Evolutionary conservation across 805 yeast species (phyloP).

Genomic region (Starmerella vitae): DNA sequence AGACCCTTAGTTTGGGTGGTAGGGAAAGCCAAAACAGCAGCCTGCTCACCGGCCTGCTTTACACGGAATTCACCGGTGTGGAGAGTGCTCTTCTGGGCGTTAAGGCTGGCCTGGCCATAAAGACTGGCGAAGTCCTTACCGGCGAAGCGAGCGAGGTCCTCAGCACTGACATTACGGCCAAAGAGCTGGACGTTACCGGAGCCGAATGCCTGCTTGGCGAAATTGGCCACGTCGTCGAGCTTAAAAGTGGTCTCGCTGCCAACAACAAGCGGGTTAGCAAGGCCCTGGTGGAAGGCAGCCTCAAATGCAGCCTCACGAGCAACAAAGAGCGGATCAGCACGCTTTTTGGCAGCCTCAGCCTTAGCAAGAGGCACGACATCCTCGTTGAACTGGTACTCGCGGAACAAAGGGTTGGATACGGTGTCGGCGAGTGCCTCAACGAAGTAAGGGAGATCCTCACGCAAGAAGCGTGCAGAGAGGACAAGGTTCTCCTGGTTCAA

Average conservation of each 20-base stretch:
- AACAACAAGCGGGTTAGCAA: conserved; percentile 70
- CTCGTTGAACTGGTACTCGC: conserved; percentile 74
- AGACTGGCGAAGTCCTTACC: conserved; percentile 46
- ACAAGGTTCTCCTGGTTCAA: conserved; percentile 78
- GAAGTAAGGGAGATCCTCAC: conserved; percentile 80
- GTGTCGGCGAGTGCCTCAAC: conserved; percentile 74
- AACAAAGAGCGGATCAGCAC: conserved; percentile 38
- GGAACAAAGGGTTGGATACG: conserved; percentile 50
- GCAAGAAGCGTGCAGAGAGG: conserved; percentile 68
- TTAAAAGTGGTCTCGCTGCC: conserved; percentile 49
- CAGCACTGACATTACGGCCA: conserved; percentile 60
- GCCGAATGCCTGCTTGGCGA: conserved; percentile 55
- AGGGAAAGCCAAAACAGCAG: conserved; percentile 75
- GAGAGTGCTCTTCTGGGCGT: conserved; percentile 32
- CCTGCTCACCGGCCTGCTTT: conserved; percentile 51
- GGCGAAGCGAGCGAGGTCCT: conserved; percentile 56
- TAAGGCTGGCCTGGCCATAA: conserved; percentile 40
- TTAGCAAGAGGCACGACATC: conserved; percentile 65
- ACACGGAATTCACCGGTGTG: conserved; percentile 49
- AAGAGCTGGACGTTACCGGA: conserved; percentile 55
- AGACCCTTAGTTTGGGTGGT: conserved; percentile 46
- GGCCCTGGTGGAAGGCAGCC: conserved; percentile 71
- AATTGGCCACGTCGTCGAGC: conserved; percentile 50
- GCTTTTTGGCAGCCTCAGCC: conserved; percentile 39
- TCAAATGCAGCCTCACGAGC: conserved; percentile 72